A percentile compares a stretch with the other conserved stretches of the same genome.
Conservation (phyloP, 2,329 filamentous ascomycete genomes). For the Pseudogymnoascus sp. region DNA sequence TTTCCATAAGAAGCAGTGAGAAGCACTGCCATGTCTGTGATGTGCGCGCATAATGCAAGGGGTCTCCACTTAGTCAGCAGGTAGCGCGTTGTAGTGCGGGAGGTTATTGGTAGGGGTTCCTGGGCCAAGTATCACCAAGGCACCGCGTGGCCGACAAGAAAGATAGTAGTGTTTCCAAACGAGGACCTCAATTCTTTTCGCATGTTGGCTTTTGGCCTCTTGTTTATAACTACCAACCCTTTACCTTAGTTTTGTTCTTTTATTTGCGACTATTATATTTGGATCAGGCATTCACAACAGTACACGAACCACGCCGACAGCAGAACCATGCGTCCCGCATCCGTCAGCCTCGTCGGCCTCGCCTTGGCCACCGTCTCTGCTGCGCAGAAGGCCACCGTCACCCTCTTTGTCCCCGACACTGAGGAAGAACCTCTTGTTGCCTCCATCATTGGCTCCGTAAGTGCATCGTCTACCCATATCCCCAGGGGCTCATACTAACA, state of each 20-base stretch:
- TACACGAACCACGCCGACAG: conserved; percentile 10
- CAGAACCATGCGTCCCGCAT: conserved; percentile 15
- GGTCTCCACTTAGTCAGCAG: not conserved
- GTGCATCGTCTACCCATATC: not conserved
- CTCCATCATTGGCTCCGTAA: conserved; percentile 16
- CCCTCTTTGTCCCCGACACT: conserved; percentile 17
- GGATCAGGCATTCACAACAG: not conserved
- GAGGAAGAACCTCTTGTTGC: conserved; percentile 17
- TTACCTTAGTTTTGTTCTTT: not conserved
- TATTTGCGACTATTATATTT: not conserved
- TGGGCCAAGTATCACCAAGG: conserved; percentile 2
- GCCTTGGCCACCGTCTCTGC: conserved; percentile 15
- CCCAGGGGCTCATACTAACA: not conserved
- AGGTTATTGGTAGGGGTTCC: conserved; percentile 1
- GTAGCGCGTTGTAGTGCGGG: not conserved
- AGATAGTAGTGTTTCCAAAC: not conserved
- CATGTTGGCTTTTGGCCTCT: not conserved
- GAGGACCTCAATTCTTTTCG: conserved; percentile 4
- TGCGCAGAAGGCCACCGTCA: conserved; percentile 17
- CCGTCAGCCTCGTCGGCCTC: conserved; percentile 17
- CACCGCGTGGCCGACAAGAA: conserved; percentile 4
- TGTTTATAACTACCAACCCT: not conserved
- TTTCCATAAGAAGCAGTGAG: not conserved
- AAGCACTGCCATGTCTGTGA: conserved; percentile 4
- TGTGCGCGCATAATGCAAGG: not conserved